Conservation (phyloP, 192 early-diverging fungal species). For the Coemansia umbellata region DNA sequence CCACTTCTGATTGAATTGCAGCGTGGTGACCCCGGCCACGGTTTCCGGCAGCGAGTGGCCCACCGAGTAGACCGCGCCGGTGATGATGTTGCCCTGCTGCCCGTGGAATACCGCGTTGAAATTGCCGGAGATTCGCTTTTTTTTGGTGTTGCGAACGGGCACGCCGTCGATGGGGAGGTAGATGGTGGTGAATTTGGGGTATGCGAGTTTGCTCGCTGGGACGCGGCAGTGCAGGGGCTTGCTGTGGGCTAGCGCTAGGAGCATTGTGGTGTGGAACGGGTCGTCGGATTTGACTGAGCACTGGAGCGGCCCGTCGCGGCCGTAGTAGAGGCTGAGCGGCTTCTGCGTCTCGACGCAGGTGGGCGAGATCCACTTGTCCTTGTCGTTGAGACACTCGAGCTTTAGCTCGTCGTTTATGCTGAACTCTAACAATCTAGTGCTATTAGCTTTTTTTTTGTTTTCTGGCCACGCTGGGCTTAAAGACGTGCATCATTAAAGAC, state of each 20-base stretch:
- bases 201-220: conserved; percentile 10
- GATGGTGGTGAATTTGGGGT: conserved; percentile 16
- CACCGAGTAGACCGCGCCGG: conserved; percentile 37
- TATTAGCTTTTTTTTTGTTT: background rate
- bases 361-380: conserved; percentile 16
- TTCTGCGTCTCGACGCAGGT: conserved; percentile 31
- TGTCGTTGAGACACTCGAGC: conserved; percentile 17
- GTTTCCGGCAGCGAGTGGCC: conserved; percentile 34
- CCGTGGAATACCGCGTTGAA: conserved; percentile 42
- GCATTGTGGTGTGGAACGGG: conserved; percentile 23
- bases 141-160: background rate
- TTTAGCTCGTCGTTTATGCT: conserved; percentile 19
- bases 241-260: background rate
- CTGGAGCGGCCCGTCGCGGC: conserved; percentile 26
- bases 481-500: background rate
- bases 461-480: background rate
- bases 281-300: conserved; percentile 34
- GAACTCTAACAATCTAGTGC: conserved; percentile 20
- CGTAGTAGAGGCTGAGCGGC: conserved; percentile 29
- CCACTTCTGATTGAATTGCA: conserved; percentile 43
- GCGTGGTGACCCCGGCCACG: conserved; percentile 36
- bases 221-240: conserved; percentile 31
- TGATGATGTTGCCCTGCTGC: conserved; percentile 18
- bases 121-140: conserved; percentile 22
- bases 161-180: conserved; percentile 8